These are phyloP conservation scores for Xerocomellus intermedius DNA, from an alignment of 768 basidiomycete genomes.

Conservation along the genomic window DNA sequence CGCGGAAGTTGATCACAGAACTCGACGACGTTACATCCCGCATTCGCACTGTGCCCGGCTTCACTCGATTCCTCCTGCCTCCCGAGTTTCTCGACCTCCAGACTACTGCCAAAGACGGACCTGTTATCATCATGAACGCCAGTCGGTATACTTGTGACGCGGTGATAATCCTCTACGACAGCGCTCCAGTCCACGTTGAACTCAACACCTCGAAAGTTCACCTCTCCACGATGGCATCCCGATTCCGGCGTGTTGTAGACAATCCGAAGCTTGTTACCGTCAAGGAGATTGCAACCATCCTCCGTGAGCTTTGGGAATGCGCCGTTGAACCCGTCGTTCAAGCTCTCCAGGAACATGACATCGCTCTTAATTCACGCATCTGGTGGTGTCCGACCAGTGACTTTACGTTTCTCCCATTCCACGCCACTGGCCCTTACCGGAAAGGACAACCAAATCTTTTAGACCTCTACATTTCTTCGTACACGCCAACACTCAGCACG, in stretches of 20 bases:
- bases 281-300: background rate
- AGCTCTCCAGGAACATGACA: background rate
- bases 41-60: background rate
- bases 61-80: background rate
- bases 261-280: background rate
- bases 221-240: background rate
- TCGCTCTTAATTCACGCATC: background rate
- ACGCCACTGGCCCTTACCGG: background rate
- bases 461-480: slow-evolving; percentile 21
- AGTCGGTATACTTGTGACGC: background rate
- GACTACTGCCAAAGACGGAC: background rate
- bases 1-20: background rate
- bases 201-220: background rate
- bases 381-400: background rate
- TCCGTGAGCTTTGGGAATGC: background rate
- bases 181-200: background rate
- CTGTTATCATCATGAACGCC: background rate
- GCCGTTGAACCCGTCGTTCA: background rate
- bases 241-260: background rate
- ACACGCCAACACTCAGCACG: slow-evolving; percentile 22
- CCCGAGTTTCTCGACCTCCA: background rate
- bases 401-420: background rate
- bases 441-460: background rate
- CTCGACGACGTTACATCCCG: background rate
- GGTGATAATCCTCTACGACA: background rate